Conservation (phyloP, 2,329 filamentous ascomycete species). For the Colletotrichum endophyticum region DNA sequence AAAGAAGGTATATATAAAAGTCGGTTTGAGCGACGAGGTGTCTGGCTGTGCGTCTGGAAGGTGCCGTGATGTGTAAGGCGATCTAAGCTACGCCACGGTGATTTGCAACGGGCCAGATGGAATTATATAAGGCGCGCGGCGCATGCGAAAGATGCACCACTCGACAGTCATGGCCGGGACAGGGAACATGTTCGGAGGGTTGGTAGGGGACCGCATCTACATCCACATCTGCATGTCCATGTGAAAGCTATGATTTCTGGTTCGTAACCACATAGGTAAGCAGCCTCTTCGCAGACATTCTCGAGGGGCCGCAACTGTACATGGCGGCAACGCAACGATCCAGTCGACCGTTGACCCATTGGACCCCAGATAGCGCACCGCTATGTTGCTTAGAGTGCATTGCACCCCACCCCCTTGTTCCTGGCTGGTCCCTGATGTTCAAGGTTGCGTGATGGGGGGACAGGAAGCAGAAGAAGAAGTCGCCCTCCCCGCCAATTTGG, state of each 20-base stretch:
- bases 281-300: slow-evolving; percentile 6
- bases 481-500: not conserved
- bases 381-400: slow-evolving; percentile 15
- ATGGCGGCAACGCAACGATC: not conserved
- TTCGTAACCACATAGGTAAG: slow-evolving; percentile 17
- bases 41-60: not conserved
- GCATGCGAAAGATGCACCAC: not conserved
- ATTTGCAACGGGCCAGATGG: slow-evolving; percentile 10
- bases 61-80: slow-evolving; percentile 19
- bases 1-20: not conserved
- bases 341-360: not conserved
- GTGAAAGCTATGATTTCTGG: slow-evolving; percentile 6
- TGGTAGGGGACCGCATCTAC: not conserved
- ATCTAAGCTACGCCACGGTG: slow-evolving; percentile 4
- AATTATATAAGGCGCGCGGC: slow-evolving; percentile 20
- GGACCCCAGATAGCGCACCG: slow-evolving; percentile 7
- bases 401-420: not conserved
- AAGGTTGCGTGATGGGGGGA: not conserved
- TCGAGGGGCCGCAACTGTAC: not conserved
- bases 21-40: not conserved
- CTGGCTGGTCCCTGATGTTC: slow-evolving; percentile 14
- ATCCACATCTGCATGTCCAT: not conserved
- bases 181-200: not conserved
- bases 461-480: slow-evolving; percentile 1
- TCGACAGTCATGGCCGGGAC: not conserved